Percentiles rank a stretch among this genome's conserved stretches.
Evolutionary conservation across 2,329 filamentous ascomycete genomes (phyloP).

Genomic region (Penicillium freii): DNA sequence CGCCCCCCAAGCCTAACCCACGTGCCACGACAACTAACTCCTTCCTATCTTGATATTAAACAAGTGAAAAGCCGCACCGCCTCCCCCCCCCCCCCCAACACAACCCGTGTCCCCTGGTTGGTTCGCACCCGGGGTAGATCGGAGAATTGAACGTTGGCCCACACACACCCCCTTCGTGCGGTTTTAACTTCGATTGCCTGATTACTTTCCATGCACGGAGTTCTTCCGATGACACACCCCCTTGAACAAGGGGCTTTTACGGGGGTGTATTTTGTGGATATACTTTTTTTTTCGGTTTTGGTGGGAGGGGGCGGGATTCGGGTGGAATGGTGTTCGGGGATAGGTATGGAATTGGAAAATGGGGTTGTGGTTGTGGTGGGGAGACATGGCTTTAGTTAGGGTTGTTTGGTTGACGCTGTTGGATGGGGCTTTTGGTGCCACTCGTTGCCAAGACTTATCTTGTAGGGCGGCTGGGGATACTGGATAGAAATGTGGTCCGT

Average conservation of each 20-base stretch:
- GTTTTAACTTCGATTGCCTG: background rate
- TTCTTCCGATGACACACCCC: background rate
- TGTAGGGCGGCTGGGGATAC: background rate
- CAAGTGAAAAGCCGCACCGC: background rate
- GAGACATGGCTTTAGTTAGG: background rate
- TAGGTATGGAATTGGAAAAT: background rate
- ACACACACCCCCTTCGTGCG: background rate
- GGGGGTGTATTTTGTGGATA: no score
- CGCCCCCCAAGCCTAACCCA: background rate
- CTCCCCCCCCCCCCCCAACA: background rate
- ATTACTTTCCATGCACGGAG: background rate
- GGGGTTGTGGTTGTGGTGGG: background rate
- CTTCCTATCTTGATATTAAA: background rate
- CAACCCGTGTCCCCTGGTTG: background rate
- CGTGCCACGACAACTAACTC: background rate
- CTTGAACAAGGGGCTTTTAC: background rate
- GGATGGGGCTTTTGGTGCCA: background rate
- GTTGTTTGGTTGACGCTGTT: background rate
- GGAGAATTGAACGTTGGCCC: background rate
- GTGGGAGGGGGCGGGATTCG: background rate
- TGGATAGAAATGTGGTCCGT: background rate
- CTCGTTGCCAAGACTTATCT: background rate
- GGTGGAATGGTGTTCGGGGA: background rate
- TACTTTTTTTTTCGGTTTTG: background rate
- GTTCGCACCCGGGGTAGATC: background rate